These are phyloP conservation scores for Picochlorum sp. DNA, from an alignment of 139 green algal genomes.

Conservation along the genomic window DNA sequence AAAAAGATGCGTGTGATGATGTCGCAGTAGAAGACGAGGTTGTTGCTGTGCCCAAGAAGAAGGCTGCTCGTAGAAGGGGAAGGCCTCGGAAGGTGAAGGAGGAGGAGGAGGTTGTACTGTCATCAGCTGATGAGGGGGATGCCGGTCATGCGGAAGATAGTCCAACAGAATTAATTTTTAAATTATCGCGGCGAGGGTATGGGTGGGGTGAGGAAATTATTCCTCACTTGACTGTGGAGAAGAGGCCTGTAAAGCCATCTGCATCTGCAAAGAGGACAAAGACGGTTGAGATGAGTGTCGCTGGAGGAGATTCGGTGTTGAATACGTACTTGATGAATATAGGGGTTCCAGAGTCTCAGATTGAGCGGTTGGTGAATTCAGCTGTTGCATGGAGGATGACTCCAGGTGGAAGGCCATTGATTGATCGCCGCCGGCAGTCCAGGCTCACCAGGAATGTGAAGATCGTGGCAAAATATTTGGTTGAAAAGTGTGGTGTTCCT, in stretches of 20 bases:
- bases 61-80: not conserved
- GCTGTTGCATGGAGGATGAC: conserved; percentile 55
- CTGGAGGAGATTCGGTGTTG: conserved; percentile 6
- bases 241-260: not conserved
- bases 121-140: too few relatives aligned
- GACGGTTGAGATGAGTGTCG: not conserved
- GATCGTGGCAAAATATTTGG: conserved; percentile 38
- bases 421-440: conserved; percentile 40
- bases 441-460: conserved; percentile 40
- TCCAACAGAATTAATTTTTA: conserved; percentile 44
- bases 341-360: conserved; percentile 32
- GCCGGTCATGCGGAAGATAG: not conserved
- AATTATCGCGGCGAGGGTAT: conserved; percentile 38
- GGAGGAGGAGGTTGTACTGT: not conserved
- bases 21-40: too few relatives aligned
- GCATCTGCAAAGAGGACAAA: not conserved
- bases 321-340: conserved; percentile 37
- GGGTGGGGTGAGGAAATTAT: conserved; percentile 57
- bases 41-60: not conserved
- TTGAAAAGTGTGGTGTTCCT: conserved; percentile 30
- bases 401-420: conserved; percentile 36
- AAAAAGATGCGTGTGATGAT: too few relatives aligned
- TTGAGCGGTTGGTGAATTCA: conserved; percentile 29
- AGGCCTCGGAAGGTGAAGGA: not conserved
- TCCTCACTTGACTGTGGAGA: conserved; percentile 36